Evolutionary conservation across 768 basidiomycete species (phyloP), one percentile per base, ranked within the genome.

Genomic region (Suillus americanus): DNA sequence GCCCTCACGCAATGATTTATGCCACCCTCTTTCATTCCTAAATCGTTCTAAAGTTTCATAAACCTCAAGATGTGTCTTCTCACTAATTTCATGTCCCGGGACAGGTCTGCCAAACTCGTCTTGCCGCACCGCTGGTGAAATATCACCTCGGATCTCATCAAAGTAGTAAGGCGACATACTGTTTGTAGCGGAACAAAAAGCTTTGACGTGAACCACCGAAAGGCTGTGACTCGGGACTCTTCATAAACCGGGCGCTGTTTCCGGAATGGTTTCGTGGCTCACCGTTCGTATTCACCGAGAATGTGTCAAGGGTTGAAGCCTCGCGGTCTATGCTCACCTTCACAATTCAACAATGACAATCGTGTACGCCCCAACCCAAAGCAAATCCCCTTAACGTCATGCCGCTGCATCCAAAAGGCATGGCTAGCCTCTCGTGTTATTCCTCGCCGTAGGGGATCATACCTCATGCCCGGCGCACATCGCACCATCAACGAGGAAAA

Each of bases 381-480:
- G 59, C 51, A 59, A 3, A 13, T 61, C 1, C 41, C 67, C 10
- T 18, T 59, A 30, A 53, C 66, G 35, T 64, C 66, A 53, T 65
- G 66, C 60, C 65, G 54, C 65, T 71, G 73, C 50, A 23, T 77
- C 30, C 69, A 74, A 62, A 83, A 86, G 59, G 83, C 82, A 38
- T 89, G 88, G 88, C 69, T 86, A 20, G 81, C 85, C 13, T 89
- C 88, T 37, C 81, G 88, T 69, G 72, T 78, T 67, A 70, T 86
- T 30, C 81, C 84, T 38, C 78, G 77, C 33, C 80, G 83, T 50
- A 79, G 78, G 51, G 83, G 81, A 23, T 38, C 72, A 67, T 65
- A 75, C 73, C 80, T 88, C 67, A 81, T 85, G 60, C 86, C 92
- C 40, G 92, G 92, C 54, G 87, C 86, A 46, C 88, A 87, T 67